A percentile compares a stretch with the other conserved stretches of the same genome.
These are phyloP conservation scores for Neurospora sp. DNA, from an alignment of 2,329 filamentous ascomycete genomes.

Conservation along the genomic window DNA sequence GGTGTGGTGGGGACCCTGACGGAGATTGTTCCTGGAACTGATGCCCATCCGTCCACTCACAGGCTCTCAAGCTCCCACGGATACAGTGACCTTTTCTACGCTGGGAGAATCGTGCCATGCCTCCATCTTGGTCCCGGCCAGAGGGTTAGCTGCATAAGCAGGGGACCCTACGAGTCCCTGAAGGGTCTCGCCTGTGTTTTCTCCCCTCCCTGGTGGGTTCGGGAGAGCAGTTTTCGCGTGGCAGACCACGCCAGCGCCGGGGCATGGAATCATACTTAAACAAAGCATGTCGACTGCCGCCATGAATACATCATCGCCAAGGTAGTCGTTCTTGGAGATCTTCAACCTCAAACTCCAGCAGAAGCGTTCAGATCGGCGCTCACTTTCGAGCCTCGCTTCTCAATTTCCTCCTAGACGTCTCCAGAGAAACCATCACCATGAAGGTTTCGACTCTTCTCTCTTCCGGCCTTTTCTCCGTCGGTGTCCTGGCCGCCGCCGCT, in stretches of 20 bases:
- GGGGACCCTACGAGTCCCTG: not conserved
- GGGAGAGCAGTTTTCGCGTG: not conserved
- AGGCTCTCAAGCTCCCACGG: not conserved
- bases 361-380: not conserved
- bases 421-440: constrained; percentile 7
- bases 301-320: not conserved
- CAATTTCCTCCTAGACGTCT: not conserved
- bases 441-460: constrained; percentile 8
- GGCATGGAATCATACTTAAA: not conserved
- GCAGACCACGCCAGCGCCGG: not conserved
- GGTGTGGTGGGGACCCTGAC: not conserved
- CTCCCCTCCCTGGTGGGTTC: not conserved
- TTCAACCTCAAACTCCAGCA: not conserved
- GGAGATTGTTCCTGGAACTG: not conserved
- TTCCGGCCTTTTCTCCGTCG: constrained; percentile 9
- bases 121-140: not conserved
- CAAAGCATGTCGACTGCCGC: not conserved
- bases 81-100: not conserved
- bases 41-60: not conserved
- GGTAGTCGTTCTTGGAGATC: not conserved
- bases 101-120: not conserved
- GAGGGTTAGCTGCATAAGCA: not conserved
- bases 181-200: not conserved
- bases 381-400: not conserved
- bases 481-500: constrained; percentile 2